A percentile compares a stretch with the other conserved stretches of the same genome.
phyloP scores from a whole-genome alignment of 331 rosid species.

The Pyracantha coccinea region DNA sequence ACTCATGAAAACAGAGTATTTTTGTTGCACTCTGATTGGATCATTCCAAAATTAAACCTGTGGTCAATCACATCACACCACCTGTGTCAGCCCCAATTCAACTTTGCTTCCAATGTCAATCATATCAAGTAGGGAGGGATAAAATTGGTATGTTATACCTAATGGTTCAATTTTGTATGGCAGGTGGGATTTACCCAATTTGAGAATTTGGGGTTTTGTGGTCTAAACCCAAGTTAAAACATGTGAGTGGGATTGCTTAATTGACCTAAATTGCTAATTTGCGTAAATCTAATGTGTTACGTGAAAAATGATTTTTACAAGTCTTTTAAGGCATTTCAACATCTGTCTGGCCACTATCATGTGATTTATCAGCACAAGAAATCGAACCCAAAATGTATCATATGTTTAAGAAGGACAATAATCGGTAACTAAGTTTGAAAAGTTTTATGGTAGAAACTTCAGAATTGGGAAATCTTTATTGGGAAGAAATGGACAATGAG shows the following conservation, averaged over 20 bases:
- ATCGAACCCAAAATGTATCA: no score
- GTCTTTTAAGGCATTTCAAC: no score
- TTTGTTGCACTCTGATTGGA: conserved; percentile 23
- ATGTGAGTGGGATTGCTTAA: background rate
- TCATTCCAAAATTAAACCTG: background rate
- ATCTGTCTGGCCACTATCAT: no score
- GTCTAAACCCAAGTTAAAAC: background rate
- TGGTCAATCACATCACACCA: background rate
- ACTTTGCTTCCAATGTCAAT: background rate
- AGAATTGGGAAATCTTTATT: background rate
- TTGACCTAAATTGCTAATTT: background rate
- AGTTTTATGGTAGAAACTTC: conserved; percentile 3
- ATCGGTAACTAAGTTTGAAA: background rate
- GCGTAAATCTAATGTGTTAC: background rate
- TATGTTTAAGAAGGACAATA: background rate
- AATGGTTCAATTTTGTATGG: background rate
- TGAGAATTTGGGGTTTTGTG: background rate
- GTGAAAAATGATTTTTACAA: no score
- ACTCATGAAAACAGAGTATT: conserved; percentile 32
- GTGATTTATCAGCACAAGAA: no score
- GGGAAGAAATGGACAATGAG: conserved; percentile 11
- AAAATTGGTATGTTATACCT: background rate
- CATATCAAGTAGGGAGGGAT: background rate
- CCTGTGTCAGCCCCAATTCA: background rate
- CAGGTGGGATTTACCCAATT: background rate